Percentiles rank a stretch among this genome's conserved stretches.
phyloP scores from a whole-genome alignment of 257 asterid species.

The Solanum chilense region DNA sequence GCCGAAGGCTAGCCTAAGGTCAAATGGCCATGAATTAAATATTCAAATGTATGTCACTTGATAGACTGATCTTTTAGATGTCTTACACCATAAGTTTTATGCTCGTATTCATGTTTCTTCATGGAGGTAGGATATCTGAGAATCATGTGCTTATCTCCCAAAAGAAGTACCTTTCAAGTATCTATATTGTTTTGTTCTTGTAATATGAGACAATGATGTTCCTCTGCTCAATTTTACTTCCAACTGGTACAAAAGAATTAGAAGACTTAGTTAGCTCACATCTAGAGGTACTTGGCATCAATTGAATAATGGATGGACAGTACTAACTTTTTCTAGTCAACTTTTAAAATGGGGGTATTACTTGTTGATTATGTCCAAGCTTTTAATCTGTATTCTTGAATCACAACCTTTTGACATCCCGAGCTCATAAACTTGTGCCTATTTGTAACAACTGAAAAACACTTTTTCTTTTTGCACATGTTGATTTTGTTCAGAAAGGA shows the following conservation, averaged over 20 bases:
- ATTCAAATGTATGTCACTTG: background rate
- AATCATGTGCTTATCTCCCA: background rate
- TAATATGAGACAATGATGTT: background rate
- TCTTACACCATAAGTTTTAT: background rate
- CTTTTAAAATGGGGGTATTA: background rate
- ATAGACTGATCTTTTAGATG: background rate
- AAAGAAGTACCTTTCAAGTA: background rate
- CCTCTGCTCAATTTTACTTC: background rate
- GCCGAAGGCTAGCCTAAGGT: background rate
- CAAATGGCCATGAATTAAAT: background rate
- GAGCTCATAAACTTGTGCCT: background rate
- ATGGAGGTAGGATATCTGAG: background rate
- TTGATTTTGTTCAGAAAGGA: background rate
- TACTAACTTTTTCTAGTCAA: background rate
- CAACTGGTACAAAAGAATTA: background rate
- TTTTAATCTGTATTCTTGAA: background rate
- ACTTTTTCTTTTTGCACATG: background rate
- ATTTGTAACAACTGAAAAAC: background rate
- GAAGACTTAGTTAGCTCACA: background rate
- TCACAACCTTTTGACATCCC: background rate
- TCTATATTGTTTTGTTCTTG: background rate
- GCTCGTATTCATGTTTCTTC: background rate
- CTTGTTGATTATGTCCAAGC: background rate
- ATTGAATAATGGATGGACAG: background rate
- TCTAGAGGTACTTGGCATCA: background rate